These are phyloP conservation scores for Claviceps sp. DNA, from an alignment of 2,329 filamentous ascomycete genomes.

Conservation along the genomic window DNA sequence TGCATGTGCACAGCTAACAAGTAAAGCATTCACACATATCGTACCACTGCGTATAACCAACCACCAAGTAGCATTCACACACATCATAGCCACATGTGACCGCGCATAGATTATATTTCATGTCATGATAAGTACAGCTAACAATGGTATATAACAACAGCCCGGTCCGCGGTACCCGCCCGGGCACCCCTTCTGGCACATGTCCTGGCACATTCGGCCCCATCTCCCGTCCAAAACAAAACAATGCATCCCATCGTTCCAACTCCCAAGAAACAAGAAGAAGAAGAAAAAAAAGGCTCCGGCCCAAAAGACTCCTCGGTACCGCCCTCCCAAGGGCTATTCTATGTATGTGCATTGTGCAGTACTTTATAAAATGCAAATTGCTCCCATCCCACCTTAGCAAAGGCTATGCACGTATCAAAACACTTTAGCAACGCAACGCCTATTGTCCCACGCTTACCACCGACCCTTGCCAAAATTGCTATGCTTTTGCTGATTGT, in stretches of 20 bases:
- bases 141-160: constrained; percentile 4
- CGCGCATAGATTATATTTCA: not conserved
- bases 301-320: not conserved
- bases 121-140: constrained; percentile 10
- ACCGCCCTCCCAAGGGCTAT: not conserved
- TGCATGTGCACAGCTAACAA: no score
- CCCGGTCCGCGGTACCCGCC: constrained; percentile 8
- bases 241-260: not conserved
- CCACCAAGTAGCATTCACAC: no score
- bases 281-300: not conserved
- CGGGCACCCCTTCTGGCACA: constrained; percentile 5
- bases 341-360: constrained; percentile 6
- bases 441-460: constrained; percentile 22
- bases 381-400: constrained; percentile 7
- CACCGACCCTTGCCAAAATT: constrained; percentile 13
- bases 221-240: not conserved
- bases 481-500: constrained; percentile 12
- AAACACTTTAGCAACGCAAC: constrained; percentile 23
- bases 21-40: no score
- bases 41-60: no score
- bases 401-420: constrained; percentile 5
- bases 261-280: not conserved
- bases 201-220: no score
- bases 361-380: constrained; percentile 15
- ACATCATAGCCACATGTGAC: not conserved